Evolutionary conservation across 106 monocot species (phyloP), one percentile per base, ranked within the genome.

Genomic region (Dendrobium catenatum): DNA sequence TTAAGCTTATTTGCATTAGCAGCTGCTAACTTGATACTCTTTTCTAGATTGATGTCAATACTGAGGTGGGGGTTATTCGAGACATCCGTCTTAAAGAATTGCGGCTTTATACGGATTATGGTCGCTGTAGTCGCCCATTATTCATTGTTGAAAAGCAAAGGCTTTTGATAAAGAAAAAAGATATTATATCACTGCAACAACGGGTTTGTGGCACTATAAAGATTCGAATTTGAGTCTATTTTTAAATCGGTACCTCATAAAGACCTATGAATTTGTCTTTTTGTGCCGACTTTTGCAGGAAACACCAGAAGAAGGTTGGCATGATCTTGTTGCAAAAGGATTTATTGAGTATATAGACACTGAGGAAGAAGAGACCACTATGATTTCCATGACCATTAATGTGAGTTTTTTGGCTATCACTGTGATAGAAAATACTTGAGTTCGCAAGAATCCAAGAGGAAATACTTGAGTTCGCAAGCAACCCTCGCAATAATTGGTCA

Each of bases 341-440:
- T 95, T 89, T 78, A 95, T 95, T 18, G 93, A 95, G 78, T 95
- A 98, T 83, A 98, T 98, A 77, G 97, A 98, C 68, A 95, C 97
- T 18, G 97, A 94, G 85, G 97, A 98, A 87, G 97, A 98, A 84
- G 97, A 94, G 64, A 95, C 94, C 75, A 95, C 97, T 17, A 94
- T 98, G 97, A 98, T 98, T 75, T 94, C 97, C 9, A 98, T 98
- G 97, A 98, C 97, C 42, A 94, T 98, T 56, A 98, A 95, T 83
- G 97, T 95, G 59, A 91, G 89, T 95, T 49, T 56, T 33, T 74
- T 46, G 68, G 9, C 56, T 37, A 70, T 70, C 6, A 5, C 37
- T 70, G 9, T 31, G 31, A 31, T 31, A 31, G 31, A 31, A 31
- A 31, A 31, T 31, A 31, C 31, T 31, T 31, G 31, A 31, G 31